Evolutionary conservation across 345 rosid genomes (phyloP), one percentile per base, ranked within the genome.

Genomic region (Gossypium sturtianum): DNA sequence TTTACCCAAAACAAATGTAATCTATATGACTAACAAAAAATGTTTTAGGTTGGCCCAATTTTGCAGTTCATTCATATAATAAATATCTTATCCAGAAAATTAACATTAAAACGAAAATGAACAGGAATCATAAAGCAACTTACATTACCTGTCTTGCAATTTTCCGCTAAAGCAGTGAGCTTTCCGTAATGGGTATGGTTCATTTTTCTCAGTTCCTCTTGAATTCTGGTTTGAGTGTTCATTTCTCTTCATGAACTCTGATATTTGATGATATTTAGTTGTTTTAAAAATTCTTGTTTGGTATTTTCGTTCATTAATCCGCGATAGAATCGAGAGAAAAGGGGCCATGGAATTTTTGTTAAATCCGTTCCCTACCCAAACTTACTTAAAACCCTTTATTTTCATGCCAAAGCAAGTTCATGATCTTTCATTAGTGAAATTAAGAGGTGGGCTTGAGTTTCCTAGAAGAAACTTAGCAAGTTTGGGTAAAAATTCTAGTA

Each of bases 341-440:
- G 22, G 51, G 45, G 54, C 27, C 16, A 89, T 89, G 90, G 84
- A 85, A 76, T 86, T 80, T 3, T 74, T 84, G 63, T 27, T 83
- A 12, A 81, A 78, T 48, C 9, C 85, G 22, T 80, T 84, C 58
- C 80, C 84, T 80, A 75, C 17, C 41, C 85, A 54, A 29, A 58
- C 62, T 47, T 84, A 63, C 52, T 66, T 79, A 22, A 84, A 80
- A 57, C 83, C 86, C 70, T 82, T 74, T 23, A 12, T 69, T 67
- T 75, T 83, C 67, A 61, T 64, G 77, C 84, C 82, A 12, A 76
- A 56, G 49, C 75, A 75, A n/a, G 25, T 73, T 61, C 64, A 60
- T 47, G 72, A 43, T 78, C 72, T 74, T 65, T 81, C 79, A 7
- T 51, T 80, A 22, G 10, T 76, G 5, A 83, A 83, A 11, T 72